phyloP scores from a whole-genome alignment of 768 basidiomycete genomes.

The Kwoniella europaea region DNA sequence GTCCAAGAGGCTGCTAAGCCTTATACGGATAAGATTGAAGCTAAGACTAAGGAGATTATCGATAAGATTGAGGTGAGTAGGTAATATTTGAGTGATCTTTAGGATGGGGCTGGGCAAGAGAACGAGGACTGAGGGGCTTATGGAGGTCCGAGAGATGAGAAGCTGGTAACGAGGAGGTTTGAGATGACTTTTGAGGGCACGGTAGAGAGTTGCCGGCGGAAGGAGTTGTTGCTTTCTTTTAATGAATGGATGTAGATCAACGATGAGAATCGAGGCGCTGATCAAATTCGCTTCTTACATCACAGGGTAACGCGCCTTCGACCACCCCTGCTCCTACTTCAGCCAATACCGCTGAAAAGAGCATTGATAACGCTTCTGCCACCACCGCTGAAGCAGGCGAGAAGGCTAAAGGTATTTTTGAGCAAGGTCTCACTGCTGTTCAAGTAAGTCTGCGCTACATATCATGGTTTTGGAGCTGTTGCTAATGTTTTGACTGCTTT shows the following conservation, averaged over 20 bases:
- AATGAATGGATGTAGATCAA: not conserved
- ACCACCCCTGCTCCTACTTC: constrained; percentile 24
- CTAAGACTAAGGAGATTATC: constrained; percentile 50
- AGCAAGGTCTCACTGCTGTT: constrained; percentile 33
- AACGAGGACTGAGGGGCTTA: not conserved
- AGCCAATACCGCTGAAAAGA: constrained; percentile 18
- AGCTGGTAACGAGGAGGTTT: too few species aligned
- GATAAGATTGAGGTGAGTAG: constrained; percentile 49
- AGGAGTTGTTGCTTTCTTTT: too few species aligned
- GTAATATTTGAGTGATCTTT: not conserved
- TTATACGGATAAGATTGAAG: constrained; percentile 49
- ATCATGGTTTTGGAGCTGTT: constrained; percentile 1
- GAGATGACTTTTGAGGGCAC: too few species aligned
- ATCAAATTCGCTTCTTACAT: not conserved
- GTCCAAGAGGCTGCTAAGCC: constrained; percentile 50
- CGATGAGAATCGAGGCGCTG: not conserved
- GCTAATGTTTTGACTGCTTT: not conserved
- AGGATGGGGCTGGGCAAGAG: too few species aligned
- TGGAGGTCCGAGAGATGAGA: too few species aligned
- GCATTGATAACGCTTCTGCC: constrained; percentile 15
- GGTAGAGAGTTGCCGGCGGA: too few species aligned
- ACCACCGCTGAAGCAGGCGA: constrained; percentile 28
- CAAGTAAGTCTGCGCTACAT: constrained; percentile 30
- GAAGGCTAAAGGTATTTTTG: constrained; percentile 41
- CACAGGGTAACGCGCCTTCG: constrained; percentile 25